These are phyloP conservation scores for Cutaneotrichosporon sp. DNA, from an alignment of 1,284 basidiomycete genomes.

Conservation along the genomic window DNA sequence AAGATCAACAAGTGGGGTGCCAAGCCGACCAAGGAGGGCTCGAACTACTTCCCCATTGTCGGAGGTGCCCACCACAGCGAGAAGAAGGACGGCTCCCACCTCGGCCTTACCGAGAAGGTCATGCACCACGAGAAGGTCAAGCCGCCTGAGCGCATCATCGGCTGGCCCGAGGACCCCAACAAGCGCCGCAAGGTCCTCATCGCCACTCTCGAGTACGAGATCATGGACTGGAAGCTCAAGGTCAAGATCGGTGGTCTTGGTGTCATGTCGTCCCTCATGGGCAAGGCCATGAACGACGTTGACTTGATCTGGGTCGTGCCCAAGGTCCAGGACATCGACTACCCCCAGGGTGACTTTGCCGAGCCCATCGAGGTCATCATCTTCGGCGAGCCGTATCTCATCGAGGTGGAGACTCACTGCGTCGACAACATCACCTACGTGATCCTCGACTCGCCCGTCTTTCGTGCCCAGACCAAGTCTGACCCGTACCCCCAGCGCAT, in stretches of 20 bases:
- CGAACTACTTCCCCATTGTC: conserved; percentile 56
- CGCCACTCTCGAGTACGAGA: conserved; percentile 88
- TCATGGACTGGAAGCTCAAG: conserved; percentile 93
- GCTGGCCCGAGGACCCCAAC: conserved; percentile 87
- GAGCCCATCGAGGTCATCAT: conserved; percentile 94
- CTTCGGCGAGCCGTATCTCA: conserved; percentile 89
- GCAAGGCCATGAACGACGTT: conserved; percentile 93
- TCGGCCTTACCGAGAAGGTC: conserved; percentile 45
- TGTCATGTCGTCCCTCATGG: conserved; percentile 95
- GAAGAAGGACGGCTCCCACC: conserved; percentile 44
- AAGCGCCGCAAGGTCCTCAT: conserved; percentile 88
- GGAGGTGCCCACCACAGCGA: conserved; percentile 62
- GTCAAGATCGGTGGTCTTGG: conserved; percentile 95
- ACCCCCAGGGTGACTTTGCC: conserved; percentile 81
- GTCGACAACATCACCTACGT: conserved; percentile 92
- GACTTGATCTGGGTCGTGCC: conserved; percentile 90
- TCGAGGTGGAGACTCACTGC: conserved; percentile 87
- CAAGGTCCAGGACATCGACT: conserved; percentile 89
- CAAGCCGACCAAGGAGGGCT: conserved; percentile 58
- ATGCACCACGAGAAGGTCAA: conserved; percentile 62
- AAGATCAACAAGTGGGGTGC: conserved; percentile 88
- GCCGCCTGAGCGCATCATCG: conserved; percentile 65
- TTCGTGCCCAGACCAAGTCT: conserved; percentile 89
- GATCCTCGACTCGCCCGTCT: conserved; percentile 88
- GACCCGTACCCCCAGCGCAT: conserved; percentile 93